Evolutionary conservation across 73 alveolate species (phyloP).

Genomic region (Paramecium tetraurelia): DNA sequence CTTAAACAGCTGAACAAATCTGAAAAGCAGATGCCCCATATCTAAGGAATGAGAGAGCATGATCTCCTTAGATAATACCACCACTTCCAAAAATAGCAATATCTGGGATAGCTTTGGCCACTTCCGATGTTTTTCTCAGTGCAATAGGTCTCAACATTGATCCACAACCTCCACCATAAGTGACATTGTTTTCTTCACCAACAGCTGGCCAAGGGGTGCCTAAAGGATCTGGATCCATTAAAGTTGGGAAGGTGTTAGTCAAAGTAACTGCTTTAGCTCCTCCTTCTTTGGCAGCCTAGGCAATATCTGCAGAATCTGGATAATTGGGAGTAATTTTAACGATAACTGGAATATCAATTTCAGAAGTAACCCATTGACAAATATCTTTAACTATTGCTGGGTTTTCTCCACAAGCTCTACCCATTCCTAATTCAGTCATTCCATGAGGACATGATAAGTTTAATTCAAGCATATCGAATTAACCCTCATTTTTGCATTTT

Average conservation of each 20-base stretch:
- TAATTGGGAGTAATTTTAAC: constrained; percentile 70
- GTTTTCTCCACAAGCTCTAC: constrained; percentile 74
- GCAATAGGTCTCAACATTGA: constrained; percentile 69
- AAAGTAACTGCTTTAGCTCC: constrained; percentile 73
- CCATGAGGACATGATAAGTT: constrained; percentile 78
- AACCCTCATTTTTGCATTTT: constrained; percentile 57
- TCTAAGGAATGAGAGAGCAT: constrained; percentile 60
- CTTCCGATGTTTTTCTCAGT: constrained; percentile 67
- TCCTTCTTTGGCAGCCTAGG: constrained; percentile 64
- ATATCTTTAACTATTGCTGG: constrained; percentile 64
- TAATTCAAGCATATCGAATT: constrained; percentile 66
- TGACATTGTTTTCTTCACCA: constrained; percentile 52
- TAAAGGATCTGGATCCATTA: constrained; percentile 64
- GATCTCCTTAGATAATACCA: constrained; percentile 68
- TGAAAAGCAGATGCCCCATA: constrained; percentile 68
- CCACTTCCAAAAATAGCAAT: constrained; percentile 65
- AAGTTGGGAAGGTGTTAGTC: constrained; percentile 69
- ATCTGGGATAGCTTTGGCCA: constrained; percentile 67
- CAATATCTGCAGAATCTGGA: constrained; percentile 65
- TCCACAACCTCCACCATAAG: constrained; percentile 73
- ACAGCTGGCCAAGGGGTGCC: constrained; percentile 66
- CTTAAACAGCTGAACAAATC: constrained; percentile 70
- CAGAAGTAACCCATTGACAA: constrained; percentile 58
- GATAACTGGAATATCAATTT: constrained; percentile 55
- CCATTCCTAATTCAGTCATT: constrained; percentile 77